These are phyloP conservation scores for Penicillium longicatenatum DNA, from an alignment of 495 filamentous ascomycete genomes.

Conservation along the genomic window DNA sequence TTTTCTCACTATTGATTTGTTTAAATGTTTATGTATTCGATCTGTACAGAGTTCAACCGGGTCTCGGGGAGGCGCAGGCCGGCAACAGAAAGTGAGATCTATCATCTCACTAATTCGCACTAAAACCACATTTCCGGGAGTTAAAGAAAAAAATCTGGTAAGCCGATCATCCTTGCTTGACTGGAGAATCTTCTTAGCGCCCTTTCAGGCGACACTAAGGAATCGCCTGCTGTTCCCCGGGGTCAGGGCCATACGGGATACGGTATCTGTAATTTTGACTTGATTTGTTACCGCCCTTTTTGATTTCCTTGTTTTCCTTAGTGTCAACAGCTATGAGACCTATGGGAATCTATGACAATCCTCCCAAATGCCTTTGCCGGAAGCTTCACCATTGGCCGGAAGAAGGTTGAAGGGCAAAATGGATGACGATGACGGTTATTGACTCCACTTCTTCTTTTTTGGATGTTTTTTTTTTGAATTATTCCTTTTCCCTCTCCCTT, in stretches of 20 bases:
- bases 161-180: conserved; percentile 43
- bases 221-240: conserved; percentile 38
- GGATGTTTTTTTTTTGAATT: background rate
- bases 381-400: conserved; percentile 15
- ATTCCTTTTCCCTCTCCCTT: too few relatives aligned
- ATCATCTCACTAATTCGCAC: conserved; percentile 48
- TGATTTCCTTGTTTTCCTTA: conserved; percentile 13
- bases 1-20: conserved; percentile 1
- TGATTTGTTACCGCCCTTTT: conserved; percentile 3
- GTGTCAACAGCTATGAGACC: background rate
- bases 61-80: conserved; percentile 25
- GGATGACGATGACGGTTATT: conserved; percentile 23
- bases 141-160: conserved; percentile 19
- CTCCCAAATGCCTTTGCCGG: conserved; percentile 3
- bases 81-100: conserved; percentile 40
- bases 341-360: background rate
- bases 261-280: conserved; percentile 1
- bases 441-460: conserved; percentile 27
- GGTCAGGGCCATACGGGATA: background rate
- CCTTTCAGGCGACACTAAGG: conserved; percentile 20
- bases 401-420: conserved; percentile 8
- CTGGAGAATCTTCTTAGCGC: conserved; percentile 34
- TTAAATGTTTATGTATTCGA: conserved; percentile 5
- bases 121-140: conserved; percentile 44
- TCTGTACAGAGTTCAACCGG: conserved; percentile 7